phyloP scores from a whole-genome alignment of 768 basidiomycete species.

The Nidularia sp. region DNA sequence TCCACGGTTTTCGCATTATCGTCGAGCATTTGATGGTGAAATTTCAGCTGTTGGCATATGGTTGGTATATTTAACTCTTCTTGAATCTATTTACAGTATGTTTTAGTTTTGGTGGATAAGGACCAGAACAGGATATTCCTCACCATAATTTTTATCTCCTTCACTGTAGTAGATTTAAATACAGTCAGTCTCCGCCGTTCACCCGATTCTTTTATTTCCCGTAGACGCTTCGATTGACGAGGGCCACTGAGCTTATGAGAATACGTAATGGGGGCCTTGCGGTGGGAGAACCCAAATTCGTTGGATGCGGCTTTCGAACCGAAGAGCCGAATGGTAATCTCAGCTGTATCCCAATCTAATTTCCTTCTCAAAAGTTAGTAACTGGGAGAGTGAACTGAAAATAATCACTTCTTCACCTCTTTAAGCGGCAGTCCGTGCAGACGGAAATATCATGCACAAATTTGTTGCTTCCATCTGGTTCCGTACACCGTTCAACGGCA shows the following conservation, averaged over 20 bases:
- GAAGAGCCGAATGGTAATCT: conserved; percentile 53
- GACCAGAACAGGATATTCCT: conserved; percentile 8
- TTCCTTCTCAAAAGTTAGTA: conserved; percentile 29
- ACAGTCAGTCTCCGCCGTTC: conserved; percentile 51
- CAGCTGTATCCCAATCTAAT: conserved; percentile 53
- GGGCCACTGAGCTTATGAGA: conserved; percentile 34
- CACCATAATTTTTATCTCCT: conserved; percentile 76
- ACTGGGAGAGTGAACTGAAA: background rate
- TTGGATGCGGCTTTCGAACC: conserved; percentile 11
- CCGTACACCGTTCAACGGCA: background rate
- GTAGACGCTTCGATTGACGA: conserved; percentile 71
- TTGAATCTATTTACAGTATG: conserved; percentile 43
- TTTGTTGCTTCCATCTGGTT: conserved; percentile 20
- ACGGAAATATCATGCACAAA: conserved; percentile 40
- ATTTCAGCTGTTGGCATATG: conserved; percentile 71
- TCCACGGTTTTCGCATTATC: conserved; percentile 59
- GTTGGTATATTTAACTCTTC: conserved; percentile 63
- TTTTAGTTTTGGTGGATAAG: background rate
- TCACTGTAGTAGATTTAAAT: conserved; percentile 64
- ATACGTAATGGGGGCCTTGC: conserved; percentile 12
- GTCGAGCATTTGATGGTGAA: conserved; percentile 56
- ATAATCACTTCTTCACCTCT: conserved; percentile 33
- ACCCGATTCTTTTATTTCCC: conserved; percentile 47
- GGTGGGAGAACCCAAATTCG: conserved; percentile 5
- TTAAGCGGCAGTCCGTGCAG: conserved; percentile 57